These are phyloP conservation scores for Pascua guehoae DNA, from an alignment of 1,284 basidiomycete species.

Conservation along the genomic window DNA sequence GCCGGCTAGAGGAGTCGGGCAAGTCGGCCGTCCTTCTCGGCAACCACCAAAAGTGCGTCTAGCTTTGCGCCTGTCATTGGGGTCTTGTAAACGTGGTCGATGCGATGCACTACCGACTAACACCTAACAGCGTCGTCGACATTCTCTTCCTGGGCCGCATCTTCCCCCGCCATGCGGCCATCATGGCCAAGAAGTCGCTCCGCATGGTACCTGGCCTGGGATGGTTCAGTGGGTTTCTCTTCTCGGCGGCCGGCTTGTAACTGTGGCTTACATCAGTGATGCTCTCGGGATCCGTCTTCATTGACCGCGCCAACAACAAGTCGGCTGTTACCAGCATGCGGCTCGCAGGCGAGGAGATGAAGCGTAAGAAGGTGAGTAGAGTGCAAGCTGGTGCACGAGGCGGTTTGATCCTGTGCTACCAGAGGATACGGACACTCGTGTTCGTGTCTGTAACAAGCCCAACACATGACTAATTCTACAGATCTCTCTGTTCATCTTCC, in stretches of 20 bases:
- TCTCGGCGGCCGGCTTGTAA: too few species aligned
- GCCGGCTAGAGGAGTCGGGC: constrained; percentile 55
- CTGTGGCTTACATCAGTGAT: constrained; percentile 54
- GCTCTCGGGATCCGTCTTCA: constrained; percentile 85
- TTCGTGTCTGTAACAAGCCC: too few species aligned
- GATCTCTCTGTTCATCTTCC: constrained; percentile 84
- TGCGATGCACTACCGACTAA: not conserved
- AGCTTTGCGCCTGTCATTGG: not conserved
- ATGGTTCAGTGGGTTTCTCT: constrained; percentile 62
- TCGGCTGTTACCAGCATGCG: constrained; percentile 74
- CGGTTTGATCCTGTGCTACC: constrained; percentile 72
- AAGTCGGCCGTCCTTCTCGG: constrained; percentile 64
- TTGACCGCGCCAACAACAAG: constrained; percentile 79
- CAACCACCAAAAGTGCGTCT: constrained; percentile 75
- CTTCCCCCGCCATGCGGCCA: constrained; percentile 77
- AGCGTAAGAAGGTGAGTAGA: constrained; percentile 56
- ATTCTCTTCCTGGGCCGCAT: constrained; percentile 79
- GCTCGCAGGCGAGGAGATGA: constrained; percentile 79
- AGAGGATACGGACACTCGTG: too few species aligned
- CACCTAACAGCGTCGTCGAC: constrained; percentile 65
- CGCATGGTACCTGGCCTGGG: constrained; percentile 81
- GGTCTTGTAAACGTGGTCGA: not conserved
- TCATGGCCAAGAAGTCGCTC: constrained; percentile 92
- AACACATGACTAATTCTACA: constrained; percentile 44
- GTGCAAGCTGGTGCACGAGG: constrained; percentile 52